phyloP scores from a whole-genome alignment of 2,329 filamentous ascomycete species.

The Apiospora aurea region DNA sequence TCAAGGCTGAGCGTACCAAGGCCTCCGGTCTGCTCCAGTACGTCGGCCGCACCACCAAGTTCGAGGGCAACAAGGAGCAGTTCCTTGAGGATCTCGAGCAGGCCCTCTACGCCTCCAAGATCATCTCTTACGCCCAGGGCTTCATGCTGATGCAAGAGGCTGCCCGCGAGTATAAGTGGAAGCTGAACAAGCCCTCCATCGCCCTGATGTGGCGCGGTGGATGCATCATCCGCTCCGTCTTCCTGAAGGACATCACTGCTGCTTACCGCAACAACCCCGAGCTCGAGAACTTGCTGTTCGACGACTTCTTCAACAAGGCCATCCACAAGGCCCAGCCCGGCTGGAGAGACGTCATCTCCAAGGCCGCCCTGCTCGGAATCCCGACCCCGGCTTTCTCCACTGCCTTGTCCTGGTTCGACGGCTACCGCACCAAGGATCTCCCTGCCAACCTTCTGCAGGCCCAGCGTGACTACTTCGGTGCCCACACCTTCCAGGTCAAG shows the following conservation, averaged over 20 bases:
- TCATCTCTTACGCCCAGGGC: constrained; percentile 98
- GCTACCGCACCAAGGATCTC: constrained; percentile 95
- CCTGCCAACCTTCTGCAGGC: constrained; percentile 98
- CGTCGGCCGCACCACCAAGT: constrained; percentile 77
- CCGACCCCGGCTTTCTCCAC: constrained; percentile 97
- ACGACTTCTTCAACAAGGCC: constrained; percentile 99
- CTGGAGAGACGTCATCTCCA: constrained; percentile 90
- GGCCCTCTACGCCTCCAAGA: constrained; percentile 99
- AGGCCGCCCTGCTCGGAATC: constrained; percentile 92
- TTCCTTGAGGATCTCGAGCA: constrained; percentile 98
- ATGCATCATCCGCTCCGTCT: constrained; percentile 99
- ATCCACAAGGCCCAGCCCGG: constrained; percentile 95
- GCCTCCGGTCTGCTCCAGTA: constrained; percentile 80
- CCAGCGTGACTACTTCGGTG: constrained; percentile 99
- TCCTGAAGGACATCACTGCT: constrained; percentile 99
- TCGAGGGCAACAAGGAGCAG: constrained; percentile 88
- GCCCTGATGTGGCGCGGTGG: constrained; percentile 99
- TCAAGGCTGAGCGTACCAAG: constrained; percentile 91
- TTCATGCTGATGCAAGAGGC: constrained; percentile 99
- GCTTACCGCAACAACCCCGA: constrained; percentile 95
- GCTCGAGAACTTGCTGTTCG: constrained; percentile 97
- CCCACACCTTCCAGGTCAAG: constrained; percentile 90
- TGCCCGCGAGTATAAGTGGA: constrained; percentile 95
- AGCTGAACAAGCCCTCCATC: constrained; percentile 99
- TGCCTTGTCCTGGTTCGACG: constrained; percentile 97